Evolutionary conservation across 805 yeast species (phyloP), one percentile per base, ranked within the genome.

Genomic region (Wickerhamomyces silvicola): DNA sequence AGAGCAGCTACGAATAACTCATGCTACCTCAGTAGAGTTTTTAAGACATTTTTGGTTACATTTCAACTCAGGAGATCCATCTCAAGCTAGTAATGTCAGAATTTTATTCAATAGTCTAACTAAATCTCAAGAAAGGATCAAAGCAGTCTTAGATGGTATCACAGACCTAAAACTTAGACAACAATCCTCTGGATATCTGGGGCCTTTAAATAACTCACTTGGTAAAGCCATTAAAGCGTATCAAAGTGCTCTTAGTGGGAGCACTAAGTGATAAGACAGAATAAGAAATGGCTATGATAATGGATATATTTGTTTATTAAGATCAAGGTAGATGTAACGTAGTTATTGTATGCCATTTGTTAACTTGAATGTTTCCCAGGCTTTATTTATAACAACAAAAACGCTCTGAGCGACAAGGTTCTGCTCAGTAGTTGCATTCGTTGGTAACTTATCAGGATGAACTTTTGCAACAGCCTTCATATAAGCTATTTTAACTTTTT

Each of bases 391-490:
- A 0, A 78, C 68, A 24, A 87, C 81, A 52, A 92, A 92, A 0
- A 90, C 90, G 16, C 76, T 77, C 46, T 88, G 90, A 11, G 97
- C 92, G 28, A 90, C 67, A 79, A 90, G 72, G 52, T 81, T 79
- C 35, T 75, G 73, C 47, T 86, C 94, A 6, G 77, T 62, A 7
- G 78, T 62, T 2, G 80, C 73, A 15, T 59, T 56, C n/a, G 59
- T 51, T 6, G 75, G 64, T 16, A 88, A 62, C 55, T 92, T 92
- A 56, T 92, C 99, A 0, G 90, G 77, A 56, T 88, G 92, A 3
- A 95, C 94, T 31, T 76, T 71, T 0, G 97, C 79, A 44, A 92
- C 85, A 5, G 96, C 86, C 56, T 81, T 84, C 87, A 92, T 78
- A 26, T 92, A 92, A 13, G 67, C 66, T 22, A 90, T 63, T 54